Conservation (phyloP, 176 grass and related monocot species). For the Zea luxurians region DNA sequence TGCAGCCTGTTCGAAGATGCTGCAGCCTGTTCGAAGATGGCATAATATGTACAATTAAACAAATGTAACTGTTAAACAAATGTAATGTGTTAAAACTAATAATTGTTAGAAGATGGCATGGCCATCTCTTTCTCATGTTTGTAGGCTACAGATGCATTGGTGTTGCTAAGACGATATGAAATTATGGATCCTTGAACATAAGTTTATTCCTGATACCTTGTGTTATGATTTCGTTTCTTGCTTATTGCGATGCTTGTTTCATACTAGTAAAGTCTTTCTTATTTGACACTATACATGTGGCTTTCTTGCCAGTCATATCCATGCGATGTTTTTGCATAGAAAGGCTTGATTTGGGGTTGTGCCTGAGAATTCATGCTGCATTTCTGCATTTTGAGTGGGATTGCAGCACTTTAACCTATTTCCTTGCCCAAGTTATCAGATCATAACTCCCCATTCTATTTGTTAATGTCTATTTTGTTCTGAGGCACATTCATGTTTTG, state of each 20-base stretch:
- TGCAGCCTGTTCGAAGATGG: neutral
- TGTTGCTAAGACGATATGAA: slow-evolving; percentile 12
- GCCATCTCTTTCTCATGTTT: slow-evolving; percentile 8
- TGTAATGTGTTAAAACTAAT: neutral
- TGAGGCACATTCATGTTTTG: slow-evolving; percentile 11
- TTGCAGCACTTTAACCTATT: neutral
- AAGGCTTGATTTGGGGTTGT: neutral
- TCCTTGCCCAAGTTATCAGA: neutral
- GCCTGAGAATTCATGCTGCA: neutral
- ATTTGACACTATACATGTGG: slow-evolving; percentile 25
- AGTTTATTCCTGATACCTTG: neutral
- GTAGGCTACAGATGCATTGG: neutral
- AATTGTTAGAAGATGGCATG: neutral
- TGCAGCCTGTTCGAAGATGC: neutral
- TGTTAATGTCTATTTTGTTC: slow-evolving; percentile 19
- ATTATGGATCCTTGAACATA: slow-evolving; percentile 12
- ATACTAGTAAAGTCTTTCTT: neutral
- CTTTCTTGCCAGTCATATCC: neutral
- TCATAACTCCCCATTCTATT: neutral
- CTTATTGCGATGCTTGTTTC: neutral
- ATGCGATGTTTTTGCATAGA: slow-evolving; percentile 10
- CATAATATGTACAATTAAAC: neutral
- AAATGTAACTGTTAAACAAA: slow-evolving; percentile 1
- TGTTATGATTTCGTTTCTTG: slow-evolving; percentile 15
- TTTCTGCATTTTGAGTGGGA: slow-evolving; percentile 6